Evolutionary conservation across 2,329 filamentous ascomycete genomes (phyloP), one percentile per base, ranked within the genome.

Genomic region (Aspergillus sp.): DNA sequence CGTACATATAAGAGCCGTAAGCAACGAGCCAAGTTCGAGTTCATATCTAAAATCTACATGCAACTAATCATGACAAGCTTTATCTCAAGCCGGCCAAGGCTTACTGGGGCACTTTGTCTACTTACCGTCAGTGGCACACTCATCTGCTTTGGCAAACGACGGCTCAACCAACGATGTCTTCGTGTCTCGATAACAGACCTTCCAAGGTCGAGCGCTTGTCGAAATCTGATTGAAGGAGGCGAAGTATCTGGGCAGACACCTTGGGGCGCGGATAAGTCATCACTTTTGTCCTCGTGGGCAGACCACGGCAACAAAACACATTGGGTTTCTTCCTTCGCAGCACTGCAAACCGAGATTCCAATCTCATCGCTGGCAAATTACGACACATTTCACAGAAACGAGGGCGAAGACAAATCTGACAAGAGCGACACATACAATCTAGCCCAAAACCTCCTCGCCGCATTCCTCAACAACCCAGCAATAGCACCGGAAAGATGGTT

Each of bases 311-410:
- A 46, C 5, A 45, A 61, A 57, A 50, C 45, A 3, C 48, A 53
- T 48, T 61, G 59, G 54, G 41, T 61, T 22, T 22, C 59, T 17
- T 58, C 54, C 13, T 58, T 54, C 43, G 48, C 38, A 5, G 59
- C 59, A 3, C 23, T 58, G 6, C 54, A 61, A 22, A 54, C 25
- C 19, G 59, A 61, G 9, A 34, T 61, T 1, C 59, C 59, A 7
- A 11, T 61, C 2, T 48, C 54, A 7, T 31, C 28, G 3, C 54
- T 61, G 7, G 54, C 25, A 52, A 48, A 52, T 28, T 65, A 17
- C 28, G 22, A 22, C 7, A 19, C 30, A 25, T 13, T 17, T 15
- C 11, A 15, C 9, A 11, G 4, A 4, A 41, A 41, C 5, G 3
- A 41, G 25, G 13, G n/a, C 3, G 15, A 52, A 7, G 17, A 6